Evolutionary conservation across 1,284 basidiomycete species (phyloP).

Genomic region (Apiotrichum veenhuisii): DNA sequence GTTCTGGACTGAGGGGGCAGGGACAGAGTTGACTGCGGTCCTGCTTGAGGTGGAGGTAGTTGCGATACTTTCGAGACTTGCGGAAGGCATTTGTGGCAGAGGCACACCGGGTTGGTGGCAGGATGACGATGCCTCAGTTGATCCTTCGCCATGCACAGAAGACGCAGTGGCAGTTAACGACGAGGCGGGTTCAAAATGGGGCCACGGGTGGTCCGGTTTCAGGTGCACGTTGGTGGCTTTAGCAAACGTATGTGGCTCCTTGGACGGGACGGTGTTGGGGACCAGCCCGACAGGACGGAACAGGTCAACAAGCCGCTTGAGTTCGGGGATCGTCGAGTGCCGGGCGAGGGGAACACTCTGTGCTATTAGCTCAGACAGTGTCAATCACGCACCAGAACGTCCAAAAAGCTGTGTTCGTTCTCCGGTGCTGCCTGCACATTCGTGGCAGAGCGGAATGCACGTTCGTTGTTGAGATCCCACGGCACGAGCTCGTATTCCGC

Average conservation of each 20-base stretch:
- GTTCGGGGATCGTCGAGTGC: slow-evolving; percentile 79
- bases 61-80: no score
- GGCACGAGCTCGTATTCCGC: slow-evolving; percentile 56
- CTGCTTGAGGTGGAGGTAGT: no score
- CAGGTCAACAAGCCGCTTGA: slow-evolving; percentile 69
- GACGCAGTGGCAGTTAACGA: no score
- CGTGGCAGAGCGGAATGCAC: background rate
- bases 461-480: slow-evolving; percentile 35
- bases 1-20: no score
- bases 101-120: no score
- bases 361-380: background rate
- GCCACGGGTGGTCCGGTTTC: background rate
- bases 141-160: no score
- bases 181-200: no score
- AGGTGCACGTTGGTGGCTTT: slow-evolving; percentile 58
- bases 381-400: background rate
- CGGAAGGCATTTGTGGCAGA: no score
- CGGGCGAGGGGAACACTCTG: slow-evolving; percentile 77
- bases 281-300: slow-evolving; percentile 71
- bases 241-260: slow-evolving; percentile 60
- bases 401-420: background rate
- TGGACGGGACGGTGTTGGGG: slow-evolving; percentile 63
- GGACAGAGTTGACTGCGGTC: no score
- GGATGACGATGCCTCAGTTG: no score
- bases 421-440: background rate